Evolutionary conservation across 495 filamentous ascomycete genomes (phyloP).

Genomic region (Xylaria venustula): DNA sequence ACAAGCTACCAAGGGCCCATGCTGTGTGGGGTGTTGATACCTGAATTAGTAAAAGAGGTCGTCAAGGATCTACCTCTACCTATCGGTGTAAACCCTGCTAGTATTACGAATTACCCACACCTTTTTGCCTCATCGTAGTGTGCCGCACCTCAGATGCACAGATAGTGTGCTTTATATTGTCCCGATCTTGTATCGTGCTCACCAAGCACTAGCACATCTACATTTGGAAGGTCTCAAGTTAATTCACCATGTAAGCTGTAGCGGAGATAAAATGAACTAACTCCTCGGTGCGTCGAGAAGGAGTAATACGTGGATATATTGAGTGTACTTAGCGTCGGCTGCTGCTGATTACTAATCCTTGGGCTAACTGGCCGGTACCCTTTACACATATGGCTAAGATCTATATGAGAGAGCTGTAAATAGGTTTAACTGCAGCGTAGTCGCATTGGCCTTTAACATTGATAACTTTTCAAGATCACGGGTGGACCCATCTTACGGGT

Average conservation of each 20-base stretch:
- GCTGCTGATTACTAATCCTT: too few species aligned
- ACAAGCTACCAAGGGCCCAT: background rate
- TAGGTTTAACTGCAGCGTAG: too few species aligned
- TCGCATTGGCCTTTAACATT: too few species aligned
- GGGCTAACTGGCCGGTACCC: too few species aligned
- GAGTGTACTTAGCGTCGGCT: too few species aligned
- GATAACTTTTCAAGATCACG: background rate
- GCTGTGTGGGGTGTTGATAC: background rate
- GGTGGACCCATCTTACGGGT: background rate
- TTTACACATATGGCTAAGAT: too few species aligned
- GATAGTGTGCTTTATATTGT: too few species aligned
- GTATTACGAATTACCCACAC: background rate
- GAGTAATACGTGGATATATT: too few species aligned
- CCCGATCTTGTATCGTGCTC: background rate
- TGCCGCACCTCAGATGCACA: background rate
- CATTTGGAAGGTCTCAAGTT: background rate
- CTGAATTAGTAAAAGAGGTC: slow-evolving; percentile 1
- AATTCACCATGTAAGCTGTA: background rate
- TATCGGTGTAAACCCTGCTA: too few species aligned
- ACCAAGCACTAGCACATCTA: background rate
- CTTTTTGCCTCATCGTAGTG: background rate
- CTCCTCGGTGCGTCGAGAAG: background rate
- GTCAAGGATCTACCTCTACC: background rate
- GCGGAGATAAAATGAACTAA: background rate
- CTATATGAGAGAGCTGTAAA: too few species aligned